Evolutionary conservation across 2,329 filamentous ascomycete species (phyloP).

Genomic region (Curvularia sp.): DNA sequence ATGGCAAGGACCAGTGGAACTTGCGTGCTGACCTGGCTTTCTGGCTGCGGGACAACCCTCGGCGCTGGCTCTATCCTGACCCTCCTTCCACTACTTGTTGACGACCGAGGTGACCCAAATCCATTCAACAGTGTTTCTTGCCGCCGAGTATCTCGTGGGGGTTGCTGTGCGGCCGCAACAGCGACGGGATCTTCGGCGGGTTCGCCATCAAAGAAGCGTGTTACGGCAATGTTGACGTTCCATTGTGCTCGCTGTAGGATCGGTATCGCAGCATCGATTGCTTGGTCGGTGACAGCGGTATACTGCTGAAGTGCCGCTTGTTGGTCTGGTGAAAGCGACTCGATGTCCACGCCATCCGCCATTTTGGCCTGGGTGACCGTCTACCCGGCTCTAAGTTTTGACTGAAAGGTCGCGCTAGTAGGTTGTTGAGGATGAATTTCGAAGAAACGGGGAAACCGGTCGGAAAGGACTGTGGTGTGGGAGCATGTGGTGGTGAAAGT

Average conservation of each 20-base stretch:
- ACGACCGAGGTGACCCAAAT: conserved; percentile 49
- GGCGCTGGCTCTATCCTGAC: conserved; percentile 72
- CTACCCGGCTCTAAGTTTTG: background rate
- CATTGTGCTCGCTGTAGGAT: conserved; percentile 87
- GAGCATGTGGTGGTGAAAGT: conserved; percentile 2
- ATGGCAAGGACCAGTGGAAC: conserved; percentile 79
- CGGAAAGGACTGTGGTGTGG: conserved; percentile 30
- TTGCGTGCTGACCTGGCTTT: conserved; percentile 68
- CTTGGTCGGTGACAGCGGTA: conserved; percentile 85
- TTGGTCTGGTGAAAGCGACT: conserved; percentile 76
- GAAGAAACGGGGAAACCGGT: background rate
- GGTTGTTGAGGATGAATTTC: background rate
- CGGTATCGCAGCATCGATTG: conserved; percentile 75
- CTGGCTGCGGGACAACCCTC: conserved; percentile 79
- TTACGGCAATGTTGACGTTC: conserved; percentile 96
- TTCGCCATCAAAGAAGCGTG: conserved; percentile 98
- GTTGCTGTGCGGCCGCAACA: conserved; percentile 69
- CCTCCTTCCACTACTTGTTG: conserved; percentile 39
- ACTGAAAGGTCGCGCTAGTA: background rate
- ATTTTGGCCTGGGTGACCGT: conserved; percentile 30
- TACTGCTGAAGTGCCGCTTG: conserved; percentile 87
- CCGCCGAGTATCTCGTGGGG: conserved; percentile 68
- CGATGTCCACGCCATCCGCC: conserved; percentile 62
- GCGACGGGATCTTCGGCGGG: conserved; percentile 76
- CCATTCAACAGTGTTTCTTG: conserved; percentile 72